Conservation (phyloP, 1,139 yeast genomes). For the Candida neerlandica region DNA sequence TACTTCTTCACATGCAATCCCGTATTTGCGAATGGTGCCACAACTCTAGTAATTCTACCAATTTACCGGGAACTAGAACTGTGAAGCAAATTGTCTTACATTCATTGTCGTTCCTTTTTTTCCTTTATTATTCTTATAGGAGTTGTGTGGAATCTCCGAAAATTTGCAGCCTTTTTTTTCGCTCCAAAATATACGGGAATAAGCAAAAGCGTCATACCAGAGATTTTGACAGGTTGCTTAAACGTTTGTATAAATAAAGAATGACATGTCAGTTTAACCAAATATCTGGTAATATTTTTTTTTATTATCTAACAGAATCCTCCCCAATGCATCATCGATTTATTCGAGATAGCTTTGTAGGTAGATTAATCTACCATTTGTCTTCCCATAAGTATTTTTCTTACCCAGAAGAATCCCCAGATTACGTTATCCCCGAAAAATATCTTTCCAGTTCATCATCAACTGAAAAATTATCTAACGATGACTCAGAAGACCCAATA, state of each 20-base stretch:
- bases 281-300: background rate
- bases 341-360: conserved; percentile 37
- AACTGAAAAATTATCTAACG: background rate
- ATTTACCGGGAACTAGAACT: background rate
- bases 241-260: background rate
- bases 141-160: background rate
- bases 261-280: background rate
- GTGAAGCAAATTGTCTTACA: background rate
- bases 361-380: conserved; percentile 34
- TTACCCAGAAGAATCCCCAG: conserved; percentile 35
- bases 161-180: background rate
- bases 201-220: background rate
- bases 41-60: background rate
- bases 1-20: background rate
- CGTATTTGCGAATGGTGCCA: background rate
- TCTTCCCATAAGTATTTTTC: conserved; percentile 32
- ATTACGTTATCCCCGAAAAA: conserved; percentile 36
- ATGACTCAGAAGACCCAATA: conserved; percentile 8
- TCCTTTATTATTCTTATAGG: background rate
- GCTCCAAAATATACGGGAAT: background rate
- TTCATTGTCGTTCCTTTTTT: background rate
- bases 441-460: conserved; percentile 19
- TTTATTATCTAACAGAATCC: background rate
- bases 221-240: background rate
- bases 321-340: conserved; percentile 20